Evolutionary conservation across 2,329 filamentous ascomycete genomes (phyloP).

Genomic region (Trichoderma sp.): DNA sequence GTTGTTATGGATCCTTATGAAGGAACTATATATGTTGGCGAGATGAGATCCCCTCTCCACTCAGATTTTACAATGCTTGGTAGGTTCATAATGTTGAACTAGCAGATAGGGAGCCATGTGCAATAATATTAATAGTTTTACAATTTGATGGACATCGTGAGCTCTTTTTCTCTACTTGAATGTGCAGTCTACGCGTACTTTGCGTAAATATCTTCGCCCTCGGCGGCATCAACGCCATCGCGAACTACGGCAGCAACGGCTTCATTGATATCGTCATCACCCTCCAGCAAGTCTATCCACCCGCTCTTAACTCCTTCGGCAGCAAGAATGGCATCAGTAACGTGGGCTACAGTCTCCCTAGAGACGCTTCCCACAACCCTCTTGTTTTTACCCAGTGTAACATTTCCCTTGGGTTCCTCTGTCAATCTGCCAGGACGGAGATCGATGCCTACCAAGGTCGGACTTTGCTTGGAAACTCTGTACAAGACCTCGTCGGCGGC

Average conservation of each 20-base stretch:
- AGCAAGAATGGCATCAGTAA: conserved; percentile 55
- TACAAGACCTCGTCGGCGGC: conserved; percentile 57
- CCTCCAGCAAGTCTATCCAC: conserved; percentile 56
- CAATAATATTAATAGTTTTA: neutral
- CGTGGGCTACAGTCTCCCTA: conserved; percentile 58
- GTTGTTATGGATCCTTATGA: neutral
- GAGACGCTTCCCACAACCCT: conserved; percentile 41
- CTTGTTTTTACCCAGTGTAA: conserved; percentile 47
- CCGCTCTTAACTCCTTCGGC: conserved; percentile 43
- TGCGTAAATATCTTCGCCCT: conserved; percentile 47
- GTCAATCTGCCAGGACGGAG: conserved; percentile 53
- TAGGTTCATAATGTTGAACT: neutral
- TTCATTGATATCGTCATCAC: conserved; percentile 45
- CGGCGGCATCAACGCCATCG: conserved; percentile 49
- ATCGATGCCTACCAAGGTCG: conserved; percentile 47
- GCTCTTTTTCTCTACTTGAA: neutral
- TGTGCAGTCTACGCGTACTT: conserved; percentile 15
- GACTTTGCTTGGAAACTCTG: conserved; percentile 41
- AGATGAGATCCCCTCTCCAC: neutral
- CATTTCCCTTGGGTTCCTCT: conserved; percentile 46
- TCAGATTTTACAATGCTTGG: neutral
- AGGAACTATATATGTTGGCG: neutral
- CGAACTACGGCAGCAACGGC: conserved; percentile 49
- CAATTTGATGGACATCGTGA: neutral
- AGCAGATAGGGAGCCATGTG: neutral